phyloP scores from a whole-genome alignment of 768 basidiomycete species.

The Leccinum subgranulosum region DNA sequence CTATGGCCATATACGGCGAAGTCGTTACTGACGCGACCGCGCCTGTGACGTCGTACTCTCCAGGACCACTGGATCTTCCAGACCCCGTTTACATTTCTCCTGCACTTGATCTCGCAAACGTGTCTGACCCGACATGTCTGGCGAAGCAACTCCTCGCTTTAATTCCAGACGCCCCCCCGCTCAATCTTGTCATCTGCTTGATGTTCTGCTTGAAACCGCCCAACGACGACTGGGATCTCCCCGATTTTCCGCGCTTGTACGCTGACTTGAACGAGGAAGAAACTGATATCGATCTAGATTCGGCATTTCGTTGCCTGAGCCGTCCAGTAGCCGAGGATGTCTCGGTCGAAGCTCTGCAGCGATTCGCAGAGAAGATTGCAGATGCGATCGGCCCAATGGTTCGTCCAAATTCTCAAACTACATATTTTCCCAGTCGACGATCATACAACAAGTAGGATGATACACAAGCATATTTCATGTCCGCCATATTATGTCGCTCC shows the following conservation, averaged over 20 bases:
- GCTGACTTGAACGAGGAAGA: conserved; percentile 53
- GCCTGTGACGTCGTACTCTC: conserved; percentile 39
- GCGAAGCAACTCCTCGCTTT: conserved; percentile 60
- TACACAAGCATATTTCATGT: conserved; percentile 57
- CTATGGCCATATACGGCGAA: conserved; percentile 50
- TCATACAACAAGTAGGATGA: conserved; percentile 36
- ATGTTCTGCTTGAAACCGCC: conserved; percentile 80
- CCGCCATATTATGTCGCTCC: conserved; percentile 58
- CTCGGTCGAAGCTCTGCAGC: conserved; percentile 45
- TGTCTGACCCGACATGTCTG: conserved; percentile 55
- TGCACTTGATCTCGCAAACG: conserved; percentile 58
- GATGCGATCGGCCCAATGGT: conserved; percentile 60
- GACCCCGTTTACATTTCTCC: conserved; percentile 42
- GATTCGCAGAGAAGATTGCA: conserved; percentile 55
- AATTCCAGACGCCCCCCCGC: conserved; percentile 59
- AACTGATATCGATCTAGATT: conserved; percentile 57
- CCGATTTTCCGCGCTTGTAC: conserved; percentile 68
- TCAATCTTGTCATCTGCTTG: conserved; percentile 62
- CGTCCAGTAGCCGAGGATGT: conserved; percentile 60
- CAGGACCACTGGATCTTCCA: conserved; percentile 35
- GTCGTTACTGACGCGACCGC: conserved; percentile 44
- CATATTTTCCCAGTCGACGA: conserved; percentile 1
- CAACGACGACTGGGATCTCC: conserved; percentile 77
- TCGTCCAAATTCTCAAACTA: conserved; percentile 14
- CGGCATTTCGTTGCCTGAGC: conserved; percentile 48